These are phyloP conservation scores for Funneliformis mosseae DNA, from an alignment of 192 early-diverging fungal species.

Conservation along the genomic window DNA sequence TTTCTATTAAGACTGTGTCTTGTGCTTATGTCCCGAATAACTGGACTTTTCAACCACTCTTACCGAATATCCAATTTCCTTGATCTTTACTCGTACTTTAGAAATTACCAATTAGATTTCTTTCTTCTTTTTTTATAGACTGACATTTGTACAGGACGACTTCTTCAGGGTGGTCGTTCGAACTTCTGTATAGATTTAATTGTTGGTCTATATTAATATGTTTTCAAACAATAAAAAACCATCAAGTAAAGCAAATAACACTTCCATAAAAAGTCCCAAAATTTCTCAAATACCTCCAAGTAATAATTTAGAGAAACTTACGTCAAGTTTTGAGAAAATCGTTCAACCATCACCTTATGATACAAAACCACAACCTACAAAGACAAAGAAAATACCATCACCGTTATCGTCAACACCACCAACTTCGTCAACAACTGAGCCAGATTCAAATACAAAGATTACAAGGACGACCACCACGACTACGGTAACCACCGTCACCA, in stretches of 20 bases:
- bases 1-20: not conserved
- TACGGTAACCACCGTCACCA: slow-evolving; percentile 22
- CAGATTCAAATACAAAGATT: slow-evolving; percentile 13
- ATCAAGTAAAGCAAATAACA: not conserved
- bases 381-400: not conserved
- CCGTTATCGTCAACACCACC: not conserved
- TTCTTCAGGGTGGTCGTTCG: not conserved
- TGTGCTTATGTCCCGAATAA: not conserved
- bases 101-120: not conserved
- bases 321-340: not conserved
- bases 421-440: not conserved
- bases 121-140: not conserved
- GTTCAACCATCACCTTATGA: not conserved
- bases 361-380: not conserved
- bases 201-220: not conserved
- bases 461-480: slow-evolving; percentile 28
- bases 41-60: not conserved
- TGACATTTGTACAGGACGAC: not conserved
- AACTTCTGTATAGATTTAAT: not conserved
- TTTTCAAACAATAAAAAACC: not conserved
- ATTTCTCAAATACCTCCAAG: not conserved
- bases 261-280: not conserved
- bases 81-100: not conserved
- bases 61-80: not conserved
- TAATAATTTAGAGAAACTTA: not conserved